These are phyloP conservation scores for Brettanomyces custersianus DNA, from an alignment of 805 yeast genomes.

Conservation along the genomic window DNA sequence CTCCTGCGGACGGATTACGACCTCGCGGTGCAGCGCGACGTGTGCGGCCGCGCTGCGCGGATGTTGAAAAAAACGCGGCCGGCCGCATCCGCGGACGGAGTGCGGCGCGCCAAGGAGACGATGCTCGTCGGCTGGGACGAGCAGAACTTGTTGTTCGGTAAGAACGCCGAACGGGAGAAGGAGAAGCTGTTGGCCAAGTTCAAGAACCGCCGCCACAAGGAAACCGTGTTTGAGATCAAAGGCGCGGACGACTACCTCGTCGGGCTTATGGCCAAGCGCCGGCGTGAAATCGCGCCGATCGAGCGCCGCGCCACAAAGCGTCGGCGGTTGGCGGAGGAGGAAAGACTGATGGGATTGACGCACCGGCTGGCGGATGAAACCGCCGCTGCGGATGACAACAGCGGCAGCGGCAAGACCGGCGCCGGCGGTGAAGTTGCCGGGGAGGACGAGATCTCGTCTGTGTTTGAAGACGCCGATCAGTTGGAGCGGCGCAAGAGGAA, in stretches of 20 bases:
- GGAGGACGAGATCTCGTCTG: conserved; percentile 38
- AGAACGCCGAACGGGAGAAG: conserved; percentile 66
- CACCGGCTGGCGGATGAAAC: conserved; percentile 71
- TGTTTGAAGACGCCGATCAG: conserved; percentile 47
- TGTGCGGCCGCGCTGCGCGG: conserved; percentile 81
- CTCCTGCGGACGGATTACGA: conserved; percentile 61
- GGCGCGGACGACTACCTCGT: conserved; percentile 63
- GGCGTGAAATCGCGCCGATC: conserved; percentile 72
- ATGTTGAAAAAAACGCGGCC: conserved; percentile 78
- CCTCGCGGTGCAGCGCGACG: conserved; percentile 51
- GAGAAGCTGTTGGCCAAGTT: conserved; percentile 62
- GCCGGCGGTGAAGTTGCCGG: conserved; percentile 23
- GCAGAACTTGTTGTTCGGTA: conserved; percentile 72
- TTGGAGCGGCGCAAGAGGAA: conserved; percentile 14
- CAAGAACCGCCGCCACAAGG: conserved; percentile 61
- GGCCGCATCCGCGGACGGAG: conserved; percentile 80
- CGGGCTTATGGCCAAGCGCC: conserved; percentile 76
- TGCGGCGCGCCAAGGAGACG: conserved; percentile 76
- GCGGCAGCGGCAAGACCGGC: conserved; percentile 30
- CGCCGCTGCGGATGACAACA: conserved; percentile 34
- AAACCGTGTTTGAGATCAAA: conserved; percentile 89
- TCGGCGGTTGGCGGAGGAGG: conserved; percentile 58
- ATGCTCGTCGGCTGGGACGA: conserved; percentile 79
- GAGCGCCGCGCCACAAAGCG: conserved; percentile 72
- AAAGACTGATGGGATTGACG: conserved; percentile 64